phyloP scores from a whole-genome alignment of 2,329 filamentous ascomycete genomes.

The Diaporthe citriasiana region DNA sequence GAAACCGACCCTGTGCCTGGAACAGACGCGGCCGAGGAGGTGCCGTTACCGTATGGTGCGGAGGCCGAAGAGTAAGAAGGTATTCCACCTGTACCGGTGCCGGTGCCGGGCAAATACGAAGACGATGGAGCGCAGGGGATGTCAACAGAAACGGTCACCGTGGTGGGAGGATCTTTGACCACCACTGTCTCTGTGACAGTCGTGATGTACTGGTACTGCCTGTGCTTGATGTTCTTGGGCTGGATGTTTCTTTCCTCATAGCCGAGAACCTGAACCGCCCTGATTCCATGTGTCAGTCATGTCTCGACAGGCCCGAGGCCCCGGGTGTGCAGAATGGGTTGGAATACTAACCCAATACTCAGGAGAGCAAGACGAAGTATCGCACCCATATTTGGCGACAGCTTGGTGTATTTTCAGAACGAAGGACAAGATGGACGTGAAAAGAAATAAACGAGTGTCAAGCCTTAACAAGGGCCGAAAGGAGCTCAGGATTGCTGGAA shows the following conservation, averaged over 20 bases:
- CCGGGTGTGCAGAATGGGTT: neutral
- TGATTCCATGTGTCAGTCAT: conserved; percentile 39
- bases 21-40: conserved; percentile 18
- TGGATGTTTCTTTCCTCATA: conserved; percentile 19
- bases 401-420: neutral
- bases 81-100: conserved; percentile 29
- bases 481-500: conserved; percentile 35
- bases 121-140: conserved; percentile 18
- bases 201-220: conserved; percentile 35
- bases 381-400: conserved; percentile 22
- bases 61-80: conserved; percentile 26
- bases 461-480: conserved; percentile 31
- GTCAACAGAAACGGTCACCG: conserved; percentile 35
- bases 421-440: conserved; percentile 12
- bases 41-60: conserved; percentile 38
- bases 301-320: conserved; percentile 18
- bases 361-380: conserved; percentile 35
- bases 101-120: conserved; percentile 16
- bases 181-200: conserved; percentile 38
- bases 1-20: conserved; percentile 34
- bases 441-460: conserved; percentile 35
- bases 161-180: conserved; percentile 32
- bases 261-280: conserved; percentile 38
- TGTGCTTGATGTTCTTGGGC: conserved; percentile 33
- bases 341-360: conserved; percentile 33